Evolutionary conservation across 441 rosid species (phyloP), one percentile per base, ranked within the genome.

Genomic region (Populus hybrid): DNA sequence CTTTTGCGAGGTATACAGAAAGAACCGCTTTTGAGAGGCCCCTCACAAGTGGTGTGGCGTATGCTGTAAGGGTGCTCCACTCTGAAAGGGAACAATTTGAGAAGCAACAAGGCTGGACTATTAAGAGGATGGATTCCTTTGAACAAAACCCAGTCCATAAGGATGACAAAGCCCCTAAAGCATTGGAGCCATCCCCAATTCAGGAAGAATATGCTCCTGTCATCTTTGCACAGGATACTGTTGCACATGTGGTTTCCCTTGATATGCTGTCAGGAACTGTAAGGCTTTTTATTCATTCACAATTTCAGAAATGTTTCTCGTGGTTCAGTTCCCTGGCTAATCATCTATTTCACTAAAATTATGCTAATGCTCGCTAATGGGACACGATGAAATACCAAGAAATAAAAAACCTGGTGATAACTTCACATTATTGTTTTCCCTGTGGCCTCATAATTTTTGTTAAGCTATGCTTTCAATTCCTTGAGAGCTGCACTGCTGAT

Each of bases 21-120:
- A 83, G 97, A 85, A 94, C 98, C 79, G 91, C 97, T 77, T 94
- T 94, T 79, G 98, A 94, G 89, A 89, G 98, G 88, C 98, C 98
- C 42, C 92, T 93, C 66, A 94, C 98, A n/a, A 94, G 98, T 79
- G 95, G 97, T n/a, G 93, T 94, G 53, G 98, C 98, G 40, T 94
- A 94, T 86, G 98, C 98, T 59, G 87, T 91, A 70, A 89, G 93
- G 88, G 97, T 94, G 73, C 97, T 92, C 59, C 93, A 88, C 82
- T 82, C 95, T 26, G 98, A 94, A 83, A 89, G 98, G 87, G 94
- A 89, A 82, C 88, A 88, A 80, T 93, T 94, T 76, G 97, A 94
- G 93, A 90, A 85, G 84, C 93, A 88, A 79, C 97, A 94, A 80
- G 94, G 93, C 73, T 94, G 98, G 98, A 89, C 86, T 71, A 94